Evolutionary conservation across 306 rosid genomes (phyloP).

Genomic region (Cercis canadensis): DNA sequence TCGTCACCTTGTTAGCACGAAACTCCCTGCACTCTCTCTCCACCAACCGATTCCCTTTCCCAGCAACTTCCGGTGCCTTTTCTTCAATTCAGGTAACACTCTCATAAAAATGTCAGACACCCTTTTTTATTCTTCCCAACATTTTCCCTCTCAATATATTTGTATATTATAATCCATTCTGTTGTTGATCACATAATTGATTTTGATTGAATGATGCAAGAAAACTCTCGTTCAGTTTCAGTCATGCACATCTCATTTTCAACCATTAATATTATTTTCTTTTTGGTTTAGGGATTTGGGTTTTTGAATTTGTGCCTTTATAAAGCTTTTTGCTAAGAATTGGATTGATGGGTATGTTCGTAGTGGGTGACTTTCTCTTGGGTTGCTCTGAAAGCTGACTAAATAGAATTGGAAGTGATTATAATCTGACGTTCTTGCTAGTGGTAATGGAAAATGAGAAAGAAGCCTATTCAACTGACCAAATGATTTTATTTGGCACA

Average conservation of each 20-base stretch:
- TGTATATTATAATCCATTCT: neutral
- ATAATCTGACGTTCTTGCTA: conserved; percentile 15
- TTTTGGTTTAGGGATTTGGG: conserved; percentile 3
- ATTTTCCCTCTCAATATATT: neutral
- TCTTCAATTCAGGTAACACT: conserved; percentile 28
- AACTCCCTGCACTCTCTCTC: neutral
- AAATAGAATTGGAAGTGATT: neutral
- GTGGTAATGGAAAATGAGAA: neutral
- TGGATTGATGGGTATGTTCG: neutral
- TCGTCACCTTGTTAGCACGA: conserved; percentile 24
- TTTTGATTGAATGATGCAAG: conserved; percentile 4
- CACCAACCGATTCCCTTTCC: conserved; percentile 22
- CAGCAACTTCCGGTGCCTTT: conserved; percentile 15
- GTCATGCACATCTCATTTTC: conserved; percentile 23
- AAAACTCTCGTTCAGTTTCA: conserved; percentile 6
- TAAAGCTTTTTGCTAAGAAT: neutral
- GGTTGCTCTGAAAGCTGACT: conserved; percentile 3
- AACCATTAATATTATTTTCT: conserved; percentile 31
- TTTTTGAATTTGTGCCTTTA: neutral
- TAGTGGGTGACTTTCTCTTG: neutral
- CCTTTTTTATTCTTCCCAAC: neutral
- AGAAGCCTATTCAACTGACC: neutral
- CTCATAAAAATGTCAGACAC: neutral
- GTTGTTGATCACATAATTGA: neutral
- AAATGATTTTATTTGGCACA: neutral